Base-by-base conservation (phyloP, 2,329 filamentous ascomycete genomes). In the Colletotrichum zoysiae region DNA sequence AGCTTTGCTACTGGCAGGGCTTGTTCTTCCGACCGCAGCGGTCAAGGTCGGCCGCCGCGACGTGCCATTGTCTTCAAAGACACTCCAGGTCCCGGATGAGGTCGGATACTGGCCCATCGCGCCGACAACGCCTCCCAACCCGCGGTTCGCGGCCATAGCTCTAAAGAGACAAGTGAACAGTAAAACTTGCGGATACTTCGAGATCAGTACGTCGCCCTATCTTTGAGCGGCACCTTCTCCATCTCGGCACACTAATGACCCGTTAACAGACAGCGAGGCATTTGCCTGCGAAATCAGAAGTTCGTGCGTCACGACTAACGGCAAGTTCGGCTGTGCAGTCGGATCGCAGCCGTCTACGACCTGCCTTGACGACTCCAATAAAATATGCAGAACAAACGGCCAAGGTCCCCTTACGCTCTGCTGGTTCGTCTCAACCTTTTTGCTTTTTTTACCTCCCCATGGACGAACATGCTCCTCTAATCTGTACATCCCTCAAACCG, bases 291-390 rank as follows among this genome's bases (percentile, higher is more conserved):
- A 38, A 30, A 56, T 26, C 46, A 40, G 55, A 26, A 48, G 56
- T 9, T 16, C 14, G 6, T 67, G 65, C 23, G 48, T 46, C 23
- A 67, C 57, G 6, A 56, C 26, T 14, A 58, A 16, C 20, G 55
- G 38, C 18, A 30, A 67, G 18, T 67, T 67, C 20, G 65, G 35
- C 20, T 67, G 65, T 8, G 48, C 65, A 5, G 18, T 18, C 14
- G 57, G 65, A 14, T 67, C 56, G 20, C n/a, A 30, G n/a, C 65
- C 57, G 11, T 55, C 12, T 48, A 67, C 65, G n/a, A 18, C 57
- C 40, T 67, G 65, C 35, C 38, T 67, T 4, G 57, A 67, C 8
- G 38, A 20, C 33, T 46, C 38, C 38, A 40, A 61, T 50, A 18
- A 40, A 0, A 16, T 48, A 20, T 67, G 57, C 38, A 42, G 44